phyloP scores from a whole-genome alignment of 1,284 basidiomycete species.

The Porogramme epimiltina region DNA sequence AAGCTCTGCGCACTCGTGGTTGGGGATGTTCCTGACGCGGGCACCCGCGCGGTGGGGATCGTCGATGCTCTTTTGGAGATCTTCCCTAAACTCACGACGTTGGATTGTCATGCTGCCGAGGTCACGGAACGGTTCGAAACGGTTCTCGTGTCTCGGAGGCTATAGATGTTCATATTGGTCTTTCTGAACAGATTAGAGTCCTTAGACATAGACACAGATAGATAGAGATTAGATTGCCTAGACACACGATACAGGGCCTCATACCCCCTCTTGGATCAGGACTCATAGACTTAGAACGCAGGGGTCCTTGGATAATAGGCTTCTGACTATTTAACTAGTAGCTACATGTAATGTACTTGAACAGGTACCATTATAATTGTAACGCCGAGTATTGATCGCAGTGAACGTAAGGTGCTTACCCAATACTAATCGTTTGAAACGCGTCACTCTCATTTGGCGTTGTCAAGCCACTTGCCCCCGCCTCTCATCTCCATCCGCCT shows the following conservation, averaged over 20 bases:
- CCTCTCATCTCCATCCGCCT: neutral
- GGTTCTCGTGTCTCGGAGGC: neutral
- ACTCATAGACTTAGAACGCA: too few species aligned
- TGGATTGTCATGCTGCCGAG: constrained; percentile 11
- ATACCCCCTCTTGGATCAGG: too few species aligned
- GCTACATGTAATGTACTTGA: too few species aligned
- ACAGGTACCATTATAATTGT: too few species aligned
- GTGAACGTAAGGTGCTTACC: too few species aligned
- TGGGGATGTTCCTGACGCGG: constrained; percentile 14
- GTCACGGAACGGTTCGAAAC: constrained; percentile 14
- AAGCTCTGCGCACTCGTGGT: constrained; percentile 16
- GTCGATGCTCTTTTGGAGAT: constrained; percentile 17
- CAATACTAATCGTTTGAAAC: too few species aligned
- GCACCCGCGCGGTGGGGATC: constrained; percentile 9
- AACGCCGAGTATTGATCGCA: too few species aligned
- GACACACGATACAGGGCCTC: too few species aligned
- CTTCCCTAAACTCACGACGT: constrained; percentile 17
- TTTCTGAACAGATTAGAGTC: neutral
- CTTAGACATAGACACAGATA: constrained; percentile 1
- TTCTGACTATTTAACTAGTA: too few species aligned
- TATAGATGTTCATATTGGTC: neutral
- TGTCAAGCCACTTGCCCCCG: constrained; percentile 21
- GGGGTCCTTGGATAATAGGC: too few species aligned
- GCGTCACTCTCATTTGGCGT: constrained; percentile 14
- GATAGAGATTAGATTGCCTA: too few species aligned